Conservation (phyloP, 2,329 filamentous ascomycete genomes). For the Penicillium psychrosexuale region DNA sequence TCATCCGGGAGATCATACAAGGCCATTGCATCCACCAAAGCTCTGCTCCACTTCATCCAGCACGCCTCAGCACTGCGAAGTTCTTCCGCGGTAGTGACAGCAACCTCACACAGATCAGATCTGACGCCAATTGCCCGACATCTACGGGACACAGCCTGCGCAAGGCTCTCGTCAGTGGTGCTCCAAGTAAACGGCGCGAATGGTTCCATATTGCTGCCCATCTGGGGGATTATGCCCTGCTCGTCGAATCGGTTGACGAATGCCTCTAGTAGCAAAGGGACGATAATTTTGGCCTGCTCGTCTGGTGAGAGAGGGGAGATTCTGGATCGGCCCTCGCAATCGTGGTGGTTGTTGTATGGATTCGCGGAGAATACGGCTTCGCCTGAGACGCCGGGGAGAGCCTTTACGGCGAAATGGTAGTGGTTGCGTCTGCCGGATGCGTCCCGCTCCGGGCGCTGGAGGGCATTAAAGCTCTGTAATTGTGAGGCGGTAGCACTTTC, state of each 20-base stretch:
- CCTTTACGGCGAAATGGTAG: conserved; percentile 8
- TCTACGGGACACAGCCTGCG: not conserved
- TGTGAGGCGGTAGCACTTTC: not conserved
- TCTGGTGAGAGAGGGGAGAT: not conserved
- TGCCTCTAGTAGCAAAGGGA: conserved; percentile 5
- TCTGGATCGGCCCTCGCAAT: conserved; percentile 2
- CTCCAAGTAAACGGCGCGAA: conserved; percentile 8
- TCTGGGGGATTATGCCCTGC: not conserved
- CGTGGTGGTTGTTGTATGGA: conserved; percentile 1
- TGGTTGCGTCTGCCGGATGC: not conserved
- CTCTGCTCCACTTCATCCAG: not conserved
- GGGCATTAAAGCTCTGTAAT: not conserved
- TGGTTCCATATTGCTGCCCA: not conserved
- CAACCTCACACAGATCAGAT: not conserved
- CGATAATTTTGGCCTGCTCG: conserved; percentile 3
- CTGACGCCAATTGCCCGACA: not conserved
- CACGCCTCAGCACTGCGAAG: not conserved
- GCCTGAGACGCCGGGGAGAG: not conserved
- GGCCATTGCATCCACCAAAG: not conserved
- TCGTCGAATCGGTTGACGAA: conserved; percentile 9
- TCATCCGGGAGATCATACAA: not conserved
- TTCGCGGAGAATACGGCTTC: conserved; percentile 4
- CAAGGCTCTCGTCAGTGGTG: not conserved
- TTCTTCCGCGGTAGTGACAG: not conserved
- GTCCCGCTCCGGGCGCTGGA: not conserved